Evolutionary conservation across 2,329 filamentous ascomycete species (phyloP), one percentile per base, ranked within the genome.

Genomic region (Penicillium sp.): DNA sequence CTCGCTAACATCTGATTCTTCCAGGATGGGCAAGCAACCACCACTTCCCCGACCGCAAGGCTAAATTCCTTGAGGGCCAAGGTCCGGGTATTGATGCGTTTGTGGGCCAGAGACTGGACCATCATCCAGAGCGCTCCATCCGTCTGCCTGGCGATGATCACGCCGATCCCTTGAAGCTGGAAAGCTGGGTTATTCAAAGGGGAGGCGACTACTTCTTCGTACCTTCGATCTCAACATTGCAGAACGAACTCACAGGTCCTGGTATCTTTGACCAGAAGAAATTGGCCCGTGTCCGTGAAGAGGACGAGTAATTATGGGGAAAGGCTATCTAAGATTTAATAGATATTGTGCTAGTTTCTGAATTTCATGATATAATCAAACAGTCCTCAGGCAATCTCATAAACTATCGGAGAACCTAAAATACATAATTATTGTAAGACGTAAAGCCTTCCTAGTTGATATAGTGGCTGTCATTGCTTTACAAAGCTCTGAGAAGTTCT

Each of bases 141-240:
- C 52, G 60, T 47, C 20, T 61, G 16, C 60, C 62, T 14, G n/a
- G n/a, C n/a, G 61, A 66, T 53, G 61, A 60, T 6, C 50, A 53
- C 3, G 26, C 47, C 6, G 45, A 49, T 42, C 71, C n/a, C 22
- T 62, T n/a, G 59, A 67, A 59, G 62, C 44, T 64, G 65, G 50
- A 45, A 4, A 50, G 26, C 46, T 79, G 78, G 72, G 77, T 79
- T 3, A 62, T 76, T 34, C 69, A 74, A 0, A 71, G 65, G 29
- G 78, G 77, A 14, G 78, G 78, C 5, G 77, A 79, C 55, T 79
- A 79, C 53, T 78, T 79, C 68, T 79, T 79, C 61, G 70, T 74
- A 24, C 77, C 78, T 7, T 77, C 74, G 2, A 72, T 79, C 40
- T 51, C 66, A 20, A 64, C 68, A 1, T 29, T 60, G 39, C 20